Evolutionary conservation across 2,329 filamentous ascomycete species (phyloP), one percentile per base, ranked within the genome.

Genomic region (Microcyclosporella mali): DNA sequence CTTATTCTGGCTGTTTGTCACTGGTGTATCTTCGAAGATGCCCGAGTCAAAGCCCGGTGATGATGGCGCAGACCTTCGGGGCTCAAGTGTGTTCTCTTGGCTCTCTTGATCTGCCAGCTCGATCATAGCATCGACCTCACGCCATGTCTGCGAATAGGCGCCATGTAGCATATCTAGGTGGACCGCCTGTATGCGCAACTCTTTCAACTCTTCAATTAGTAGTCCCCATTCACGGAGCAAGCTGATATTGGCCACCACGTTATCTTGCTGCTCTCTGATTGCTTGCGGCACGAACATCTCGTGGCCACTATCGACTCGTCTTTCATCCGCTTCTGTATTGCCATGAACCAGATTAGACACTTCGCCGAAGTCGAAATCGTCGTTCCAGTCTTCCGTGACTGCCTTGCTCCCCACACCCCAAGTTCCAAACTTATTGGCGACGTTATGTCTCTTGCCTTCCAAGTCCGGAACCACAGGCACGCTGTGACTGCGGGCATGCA

Each of bases 311-410:
- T 73, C 61, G 40, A 69, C 58, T 12, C 67, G 61, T 43, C 64
- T 66, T 27, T 67, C 66, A 17, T 64, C 61, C 17, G 55, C 54
- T 17, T 53, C 50, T 2, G 41, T 33, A 27, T 59, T 57, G 19
- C 56, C 53, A 33, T 74, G 71, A 18, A 70, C 65, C 3, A 55
- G 49, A 3, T 52, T 32, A 3, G 50, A 47, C 3, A 49, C 50
- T 36, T 79, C 76, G 16, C 75, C 75, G 59, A 90, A 89, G 47
- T 90, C 85, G 55, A 94, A 92, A 61, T 94, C 87, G 50, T 89
- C 85, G 55, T 90, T 87, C 87, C 87, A 94, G 58, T 92, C 86
- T 61, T 94, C 87, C 48, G 83, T 89, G 9, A 82, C 81, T 12
- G 79, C 83, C 63, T 89, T 89, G 49, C 79, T 82, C n/a, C 83